These are phyloP conservation scores for Penicillium longicatenatum DNA, from an alignment of 495 filamentous ascomycete genomes.

Conservation along the genomic window DNA sequence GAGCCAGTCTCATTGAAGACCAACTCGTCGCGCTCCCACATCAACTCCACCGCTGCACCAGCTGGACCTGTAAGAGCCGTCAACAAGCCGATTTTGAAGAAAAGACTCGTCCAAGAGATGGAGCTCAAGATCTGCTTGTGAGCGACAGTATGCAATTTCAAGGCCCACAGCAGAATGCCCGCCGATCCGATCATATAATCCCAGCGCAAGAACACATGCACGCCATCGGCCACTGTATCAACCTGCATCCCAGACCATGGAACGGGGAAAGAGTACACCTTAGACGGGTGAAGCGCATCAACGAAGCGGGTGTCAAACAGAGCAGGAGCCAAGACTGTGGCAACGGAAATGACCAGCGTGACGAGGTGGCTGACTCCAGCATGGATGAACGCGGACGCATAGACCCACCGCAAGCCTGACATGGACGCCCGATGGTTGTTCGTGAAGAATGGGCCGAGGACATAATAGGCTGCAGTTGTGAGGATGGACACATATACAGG, in stretches of 20 bases:
- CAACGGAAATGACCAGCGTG: conserved; percentile 46
- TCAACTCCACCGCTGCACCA: conserved; percentile 51
- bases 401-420: conserved; percentile 53
- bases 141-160: conserved; percentile 42
- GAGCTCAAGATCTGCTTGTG: conserved; percentile 38
- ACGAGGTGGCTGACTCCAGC: conserved; percentile 51
- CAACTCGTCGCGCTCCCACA: conserved; percentile 61
- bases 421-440: conserved; percentile 37
- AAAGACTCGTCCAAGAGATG: conserved; percentile 29
- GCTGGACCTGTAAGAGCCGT: conserved; percentile 49
- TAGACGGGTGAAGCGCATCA: conserved; percentile 38
- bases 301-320: conserved; percentile 36
- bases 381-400: conserved; percentile 53
- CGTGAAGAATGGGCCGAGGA: conserved; percentile 38
- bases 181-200: conserved; percentile 57
- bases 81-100: conserved; percentile 42
- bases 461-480: conserved; percentile 30
- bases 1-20: conserved; percentile 36
- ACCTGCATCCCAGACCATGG: conserved; percentile 43
- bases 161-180: conserved; percentile 57
- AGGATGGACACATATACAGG: conserved; percentile 51
- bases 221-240: conserved; percentile 47
- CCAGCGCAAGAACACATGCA: conserved; percentile 58
- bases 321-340: conserved; percentile 36
- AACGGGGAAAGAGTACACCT: conserved; percentile 44